Conservation (phyloP, 805 yeast species). For the Clavispora fructus region DNA sequence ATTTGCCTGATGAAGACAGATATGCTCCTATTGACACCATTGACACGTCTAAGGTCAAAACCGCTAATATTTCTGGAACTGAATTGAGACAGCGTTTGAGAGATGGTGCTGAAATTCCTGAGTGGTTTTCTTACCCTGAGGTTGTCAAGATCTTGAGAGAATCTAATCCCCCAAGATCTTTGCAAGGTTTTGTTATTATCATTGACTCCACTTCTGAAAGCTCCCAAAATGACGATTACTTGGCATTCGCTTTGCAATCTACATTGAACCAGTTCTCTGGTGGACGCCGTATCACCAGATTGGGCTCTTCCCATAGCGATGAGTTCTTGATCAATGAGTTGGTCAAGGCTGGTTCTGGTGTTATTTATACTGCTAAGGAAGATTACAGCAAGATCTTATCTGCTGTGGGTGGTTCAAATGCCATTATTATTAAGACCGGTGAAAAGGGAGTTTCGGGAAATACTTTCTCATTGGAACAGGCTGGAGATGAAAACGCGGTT, state of each 20-base stretch:
- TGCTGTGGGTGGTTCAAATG: conserved; percentile 45
- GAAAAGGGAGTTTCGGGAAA: conserved; percentile 11
- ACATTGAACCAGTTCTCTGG: conserved; percentile 87
- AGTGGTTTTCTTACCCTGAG: conserved; percentile 96
- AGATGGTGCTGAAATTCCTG: conserved; percentile 86
- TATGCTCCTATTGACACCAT: conserved; percentile 94
- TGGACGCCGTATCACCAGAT: conserved; percentile 69
- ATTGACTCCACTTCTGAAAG: conserved; percentile 55
- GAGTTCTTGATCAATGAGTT: conserved; percentile 69
- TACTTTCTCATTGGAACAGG: conserved; percentile 11
- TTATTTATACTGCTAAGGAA: conserved; percentile 50
- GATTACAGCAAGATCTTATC: conserved; percentile 40
- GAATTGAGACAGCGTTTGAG: conserved; percentile 84
- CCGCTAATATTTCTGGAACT: conserved; percentile 91
- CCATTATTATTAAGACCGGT: conserved; percentile 37
- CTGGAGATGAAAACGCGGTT: conserved; percentile 15
- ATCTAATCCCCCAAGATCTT: conserved; percentile 84
- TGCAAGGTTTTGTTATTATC: conserved; percentile 82
- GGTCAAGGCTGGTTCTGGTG: conserved; percentile 88
- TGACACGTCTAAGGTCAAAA: conserved; percentile 63
- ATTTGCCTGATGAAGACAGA: conserved; percentile 90
- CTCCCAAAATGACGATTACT: conserved; percentile 38
- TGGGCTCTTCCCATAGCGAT: conserved; percentile 37
- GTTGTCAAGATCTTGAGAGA: conserved; percentile 88
- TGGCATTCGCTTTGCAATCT: conserved; percentile 81